phyloP scores from a whole-genome alignment of 257 asterid species.

The Ballota nigra region DNA sequence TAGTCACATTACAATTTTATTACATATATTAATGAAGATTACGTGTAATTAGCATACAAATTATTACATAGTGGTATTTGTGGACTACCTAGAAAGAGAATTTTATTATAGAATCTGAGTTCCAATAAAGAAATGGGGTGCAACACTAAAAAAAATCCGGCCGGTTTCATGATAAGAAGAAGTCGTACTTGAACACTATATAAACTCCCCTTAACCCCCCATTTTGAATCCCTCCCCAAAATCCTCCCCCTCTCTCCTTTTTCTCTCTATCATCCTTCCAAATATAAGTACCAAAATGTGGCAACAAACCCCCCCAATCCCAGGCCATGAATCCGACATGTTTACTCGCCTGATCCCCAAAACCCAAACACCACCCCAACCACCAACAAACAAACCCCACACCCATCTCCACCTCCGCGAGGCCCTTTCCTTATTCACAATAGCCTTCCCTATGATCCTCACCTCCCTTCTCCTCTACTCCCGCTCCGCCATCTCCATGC shows the following conservation, averaged over 20 bases:
- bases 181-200: background rate
- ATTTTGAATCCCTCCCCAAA: background rate
- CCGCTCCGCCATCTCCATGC: slow-evolving; percentile 86
- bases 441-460: slow-evolving; percentile 72
- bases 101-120: background rate
- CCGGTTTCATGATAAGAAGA: background rate
- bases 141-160: no score
- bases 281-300: background rate
- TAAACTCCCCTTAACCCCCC: background rate
- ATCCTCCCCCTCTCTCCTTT: background rate
- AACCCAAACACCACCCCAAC: slow-evolving; percentile 32
- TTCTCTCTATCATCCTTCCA: background rate
- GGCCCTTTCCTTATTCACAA: slow-evolving; percentile 39
- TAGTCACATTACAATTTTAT: no score
- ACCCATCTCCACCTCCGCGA: slow-evolving; percentile 36
- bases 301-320: background rate
- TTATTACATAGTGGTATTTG: no score
- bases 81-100: no score
- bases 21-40: no score
- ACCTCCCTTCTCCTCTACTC: slow-evolving; percentile 74
- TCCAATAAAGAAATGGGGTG: background rate
- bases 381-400: background rate
- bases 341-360: slow-evolving; percentile 40
- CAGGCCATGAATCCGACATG: slow-evolving; percentile 30
- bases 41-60: no score